Evolutionary conservation across 257 asterid genomes (phyloP).

Genomic region (Eucommia ulmoides): DNA sequence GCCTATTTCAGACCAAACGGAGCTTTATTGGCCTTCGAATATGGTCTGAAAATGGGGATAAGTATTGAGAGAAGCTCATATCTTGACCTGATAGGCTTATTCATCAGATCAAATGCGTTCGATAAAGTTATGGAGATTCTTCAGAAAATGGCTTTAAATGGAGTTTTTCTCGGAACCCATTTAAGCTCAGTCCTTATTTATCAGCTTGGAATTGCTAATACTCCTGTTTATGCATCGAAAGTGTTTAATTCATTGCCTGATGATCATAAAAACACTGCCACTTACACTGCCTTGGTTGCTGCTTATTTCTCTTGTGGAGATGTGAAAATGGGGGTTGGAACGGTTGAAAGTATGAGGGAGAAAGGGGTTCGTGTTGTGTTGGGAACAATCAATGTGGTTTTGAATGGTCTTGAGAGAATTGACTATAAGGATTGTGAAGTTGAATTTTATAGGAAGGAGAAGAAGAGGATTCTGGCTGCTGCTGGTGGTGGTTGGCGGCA

Average conservation of each 20-base stretch:
- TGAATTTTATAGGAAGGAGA: constrained; percentile 51
- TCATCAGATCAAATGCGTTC: constrained; percentile 41
- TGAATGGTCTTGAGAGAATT: constrained; percentile 54
- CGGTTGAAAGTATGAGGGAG: constrained; percentile 40
- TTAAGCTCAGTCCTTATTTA: constrained; percentile 48
- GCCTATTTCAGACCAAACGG: constrained; percentile 28
- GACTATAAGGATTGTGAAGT: constrained; percentile 28
- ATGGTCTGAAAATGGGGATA: constrained; percentile 35
- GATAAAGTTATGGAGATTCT: constrained; percentile 42
- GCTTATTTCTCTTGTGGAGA: constrained; percentile 54
- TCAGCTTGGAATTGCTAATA: constrained; percentile 52
- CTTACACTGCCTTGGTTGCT: constrained; percentile 56
- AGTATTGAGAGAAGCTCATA: constrained; percentile 36
- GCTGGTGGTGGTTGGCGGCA: constrained; percentile 10
- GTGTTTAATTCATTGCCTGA: constrained; percentile 46
- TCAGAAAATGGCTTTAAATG: constrained; percentile 39
- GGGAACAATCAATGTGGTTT: constrained; percentile 50
- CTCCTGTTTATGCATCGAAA: constrained; percentile 36
- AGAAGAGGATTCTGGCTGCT: constrained; percentile 27
- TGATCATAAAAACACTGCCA: constrained; percentile 54
- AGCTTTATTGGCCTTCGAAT: constrained; percentile 52
- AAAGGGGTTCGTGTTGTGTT: constrained; percentile 32
- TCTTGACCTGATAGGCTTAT: constrained; percentile 56
- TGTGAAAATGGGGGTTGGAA: constrained; percentile 42
- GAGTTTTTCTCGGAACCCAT: constrained; percentile 56